Percentiles rank a stretch among this genome's conserved stretches.
These are phyloP conservation scores for Fusarium phyllophilum DNA, from an alignment of 2,329 filamentous ascomycete genomes.

Conservation along the genomic window DNA sequence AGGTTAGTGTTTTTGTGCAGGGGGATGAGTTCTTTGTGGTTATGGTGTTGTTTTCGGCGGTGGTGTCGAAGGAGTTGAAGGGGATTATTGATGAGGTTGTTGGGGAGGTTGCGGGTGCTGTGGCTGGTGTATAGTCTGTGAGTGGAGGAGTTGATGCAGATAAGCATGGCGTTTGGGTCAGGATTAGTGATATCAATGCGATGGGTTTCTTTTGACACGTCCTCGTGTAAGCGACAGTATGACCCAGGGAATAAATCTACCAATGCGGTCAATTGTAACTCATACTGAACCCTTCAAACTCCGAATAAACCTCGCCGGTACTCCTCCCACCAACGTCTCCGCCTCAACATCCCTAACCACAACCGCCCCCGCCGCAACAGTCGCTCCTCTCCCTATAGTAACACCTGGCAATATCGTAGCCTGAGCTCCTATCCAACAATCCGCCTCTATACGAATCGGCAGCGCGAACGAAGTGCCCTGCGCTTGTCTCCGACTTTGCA, in stretches of 20 bases:
- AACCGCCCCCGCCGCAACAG: conserved; percentile 17
- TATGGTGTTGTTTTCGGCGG: conserved; percentile 35
- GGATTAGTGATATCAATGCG: not conserved
- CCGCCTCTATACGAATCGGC: conserved; percentile 10
- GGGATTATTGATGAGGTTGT: conserved; percentile 20
- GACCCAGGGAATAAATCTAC: too few relatives aligned
- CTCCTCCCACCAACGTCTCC: conserved; percentile 18
- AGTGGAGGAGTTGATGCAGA: not conserved
- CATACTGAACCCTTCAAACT: too few relatives aligned
- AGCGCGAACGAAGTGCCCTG: conserved; percentile 13
- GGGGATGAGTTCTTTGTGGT: conserved; percentile 39
- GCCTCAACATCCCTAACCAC: conserved; percentile 13
- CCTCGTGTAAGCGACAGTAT: fast-evolving
- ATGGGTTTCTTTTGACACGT: too few relatives aligned
- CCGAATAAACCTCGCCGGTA: conserved; percentile 12
- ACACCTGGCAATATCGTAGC: conserved; percentile 11
- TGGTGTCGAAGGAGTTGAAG: conserved; percentile 19
- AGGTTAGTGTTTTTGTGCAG: conserved; percentile 29
- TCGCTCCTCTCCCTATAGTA: conserved; percentile 7
- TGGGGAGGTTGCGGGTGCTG: not conserved
- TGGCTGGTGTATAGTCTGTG: not conserved
- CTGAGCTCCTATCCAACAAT: conserved; percentile 18
- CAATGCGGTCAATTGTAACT: too few relatives aligned
- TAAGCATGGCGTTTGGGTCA: not conserved
- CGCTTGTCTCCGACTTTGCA: not conserved